Base-by-base conservation (phyloP, 2,329 filamentous ascomycete species). In the Phoma sp. region DNA sequence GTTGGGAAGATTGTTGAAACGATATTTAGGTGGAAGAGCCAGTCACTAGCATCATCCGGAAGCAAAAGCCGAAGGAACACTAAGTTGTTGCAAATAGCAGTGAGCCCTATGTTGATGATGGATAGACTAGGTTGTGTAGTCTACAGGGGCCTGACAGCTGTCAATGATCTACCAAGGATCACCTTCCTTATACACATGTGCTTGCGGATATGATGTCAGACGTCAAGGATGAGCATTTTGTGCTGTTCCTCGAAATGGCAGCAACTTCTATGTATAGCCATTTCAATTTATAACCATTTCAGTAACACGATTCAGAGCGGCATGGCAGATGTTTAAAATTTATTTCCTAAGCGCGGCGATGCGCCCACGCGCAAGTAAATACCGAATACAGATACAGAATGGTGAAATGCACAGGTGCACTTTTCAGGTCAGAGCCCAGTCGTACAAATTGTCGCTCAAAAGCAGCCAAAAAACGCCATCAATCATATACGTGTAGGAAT, bases 341-440 rank as follows among this genome's bases (percentile, higher is more conserved):
- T 57, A 62, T 53, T 59, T 47, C 53, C 47, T 36, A 20, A 7
- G 56, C 58, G 53, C 38, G 59, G 54, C 48, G 40, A 52, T 43
- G 36, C 11, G 51, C 33, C 34, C 39, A 21, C 52, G 52, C 30
- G 14, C 36, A 56, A 61, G 61, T 67, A 66, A 57, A 71, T 71
- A 71, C 67, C 60, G 61, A 67, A 73, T 73, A 73, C 68, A 71
- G 59, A 69, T 68, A 71, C 59, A 67, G 53, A 57, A 62, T 64
- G 64, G 55, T 56, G 54, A 61, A 61, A 63, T 60, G 58, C 61
- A 67, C 55, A 53, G 59, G 61, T 67, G 53, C 61, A 55, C 56
- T 59, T 57, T 53, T 48, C 37, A 58, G 51, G 58, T 42, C 39
- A 33, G 42, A 48, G 50, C 53, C 56, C 40, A 46, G 46, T 62